Percentiles rank a stretch among this genome's conserved stretches.
These are phyloP conservation scores for Diaporthe helianthi DNA, from an alignment of 2,329 filamentous ascomycete species.

Conservation along the genomic window DNA sequence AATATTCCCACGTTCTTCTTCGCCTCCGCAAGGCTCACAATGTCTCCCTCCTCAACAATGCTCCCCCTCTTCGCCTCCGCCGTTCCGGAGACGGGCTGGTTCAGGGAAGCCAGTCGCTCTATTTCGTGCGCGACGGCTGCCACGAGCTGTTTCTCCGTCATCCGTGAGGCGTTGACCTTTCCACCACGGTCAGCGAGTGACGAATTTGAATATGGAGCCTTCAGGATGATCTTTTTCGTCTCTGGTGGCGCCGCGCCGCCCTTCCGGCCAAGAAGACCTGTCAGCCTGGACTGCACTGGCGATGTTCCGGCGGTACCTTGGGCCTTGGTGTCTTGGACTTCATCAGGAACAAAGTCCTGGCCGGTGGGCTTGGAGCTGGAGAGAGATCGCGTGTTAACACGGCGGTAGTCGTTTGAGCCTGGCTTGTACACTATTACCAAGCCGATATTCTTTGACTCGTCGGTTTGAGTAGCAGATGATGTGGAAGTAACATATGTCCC, in stretches of 20 bases:
- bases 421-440: constrained; percentile 81
- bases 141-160: constrained; percentile 63
- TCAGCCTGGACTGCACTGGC: constrained; percentile 44
- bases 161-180: constrained; percentile 43
- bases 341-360: constrained; percentile 33
- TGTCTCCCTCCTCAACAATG: constrained; percentile 67
- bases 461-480: constrained; percentile 76
- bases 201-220: constrained; percentile 61
- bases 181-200: constrained; percentile 61
- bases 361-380: constrained; percentile 53
- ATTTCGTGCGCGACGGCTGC: constrained; percentile 78
- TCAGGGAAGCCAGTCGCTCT: constrained; percentile 66
- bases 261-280: constrained; percentile 50
- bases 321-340: constrained; percentile 12
- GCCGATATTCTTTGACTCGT: constrained; percentile 83
- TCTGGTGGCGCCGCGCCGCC: constrained; percentile 43
- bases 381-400: constrained; percentile 86
- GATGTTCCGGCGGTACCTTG: constrained; percentile 23
- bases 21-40: constrained; percentile 85
- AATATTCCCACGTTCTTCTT: constrained; percentile 85
- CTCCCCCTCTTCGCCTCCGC: constrained; percentile 52
- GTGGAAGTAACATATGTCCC: constrained; percentile 93
- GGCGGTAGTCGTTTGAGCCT: constrained; percentile 72
- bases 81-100: constrained; percentile 48
- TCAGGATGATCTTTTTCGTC: constrained; percentile 58